phyloP scores from a whole-genome alignment of 2,329 filamentous ascomycete genomes.

The Lasiodiplodia hormozganensis region DNA sequence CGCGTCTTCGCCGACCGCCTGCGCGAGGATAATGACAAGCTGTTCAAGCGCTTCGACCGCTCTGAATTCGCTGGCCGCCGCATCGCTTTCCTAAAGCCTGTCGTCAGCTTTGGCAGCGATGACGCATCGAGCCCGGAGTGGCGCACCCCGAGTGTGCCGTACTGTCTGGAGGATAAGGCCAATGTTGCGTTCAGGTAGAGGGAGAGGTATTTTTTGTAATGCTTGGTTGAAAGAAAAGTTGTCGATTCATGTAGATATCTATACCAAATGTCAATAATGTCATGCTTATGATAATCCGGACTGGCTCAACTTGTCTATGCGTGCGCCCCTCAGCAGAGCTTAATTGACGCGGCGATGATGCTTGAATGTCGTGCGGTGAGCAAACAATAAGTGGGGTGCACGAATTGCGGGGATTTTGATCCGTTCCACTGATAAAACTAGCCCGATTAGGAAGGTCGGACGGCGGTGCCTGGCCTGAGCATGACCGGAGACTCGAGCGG shows the following conservation, averaged over 20 bases:
- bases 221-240: neutral
- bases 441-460: constrained; percentile 1
- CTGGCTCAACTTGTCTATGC: neutral
- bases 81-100: constrained; percentile 38
- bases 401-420: constrained; percentile 3
- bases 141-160: constrained; percentile 32
- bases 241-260: neutral
- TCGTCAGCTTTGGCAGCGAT: constrained; percentile 34
- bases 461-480: neutral
- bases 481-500: constrained; percentile 1
- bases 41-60: constrained; percentile 35
- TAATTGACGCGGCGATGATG: too few species aligned
- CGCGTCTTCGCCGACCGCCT: constrained; percentile 34
- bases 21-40: constrained; percentile 31
- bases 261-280: neutral
- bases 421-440: constrained; percentile 12
- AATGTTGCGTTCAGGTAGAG: constrained; percentile 21
- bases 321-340: too few species aligned
- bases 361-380: neutral
- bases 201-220: neutral
- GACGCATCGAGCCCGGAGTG: constrained; percentile 30
- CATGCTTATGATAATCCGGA: neutral
- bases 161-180: constrained; percentile 27
- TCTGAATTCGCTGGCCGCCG: constrained; percentile 36
- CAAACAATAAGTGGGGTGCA: neutral